Evolutionary conservation across 1,139 yeast species (phyloP), one percentile per base, ranked within the genome.

Genomic region (Candida pseudoviswanathii): DNA sequence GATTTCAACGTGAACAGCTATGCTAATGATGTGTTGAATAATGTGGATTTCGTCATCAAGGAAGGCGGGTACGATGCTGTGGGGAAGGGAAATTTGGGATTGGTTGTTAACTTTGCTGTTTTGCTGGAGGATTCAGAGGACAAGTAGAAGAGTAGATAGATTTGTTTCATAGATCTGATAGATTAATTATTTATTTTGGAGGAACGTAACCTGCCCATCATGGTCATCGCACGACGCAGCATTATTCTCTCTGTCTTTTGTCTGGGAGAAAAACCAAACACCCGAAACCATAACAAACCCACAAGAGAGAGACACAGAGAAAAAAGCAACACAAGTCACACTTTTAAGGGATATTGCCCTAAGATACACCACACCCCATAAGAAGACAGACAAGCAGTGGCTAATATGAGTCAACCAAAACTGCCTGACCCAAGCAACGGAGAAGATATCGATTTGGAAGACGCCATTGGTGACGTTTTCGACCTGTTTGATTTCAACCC

Each of bases 31-130:
- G 64, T 65, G 8, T 61, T 77, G 50, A 62, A 76, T 56, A 75
- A 75, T 53, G 73, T 76, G 60, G 75, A 77, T 53, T 77, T 78
- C 78, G 65, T 70, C 3, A 57, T 77, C 43, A 76, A 76, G 56
- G 58, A 62, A 41, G 71, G 71, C 3, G 79, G 78, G 1, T 59
- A 56, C 46, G 76, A 71, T 5, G 75, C 74, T 1, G 75, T 71
- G 2, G 73, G 68, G 3, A 52, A 55, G 10, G 80, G 80, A 0
- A 57, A 53, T 5, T 51, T 65, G 27, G 80, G 79, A 0, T 61
- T 75, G 53, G 67, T 74, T 1, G 60, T 76, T 30, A 75, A 75
- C 49, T 76, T 76, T 57, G 66, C 74, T 3, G 59, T 76, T 44
- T 53, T 65, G 11, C 71, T 73, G 41, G 80, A 75, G 52, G 61